phyloP scores from a whole-genome alignment of 805 yeast genomes.

The Yamadazyma tumulicola region DNA sequence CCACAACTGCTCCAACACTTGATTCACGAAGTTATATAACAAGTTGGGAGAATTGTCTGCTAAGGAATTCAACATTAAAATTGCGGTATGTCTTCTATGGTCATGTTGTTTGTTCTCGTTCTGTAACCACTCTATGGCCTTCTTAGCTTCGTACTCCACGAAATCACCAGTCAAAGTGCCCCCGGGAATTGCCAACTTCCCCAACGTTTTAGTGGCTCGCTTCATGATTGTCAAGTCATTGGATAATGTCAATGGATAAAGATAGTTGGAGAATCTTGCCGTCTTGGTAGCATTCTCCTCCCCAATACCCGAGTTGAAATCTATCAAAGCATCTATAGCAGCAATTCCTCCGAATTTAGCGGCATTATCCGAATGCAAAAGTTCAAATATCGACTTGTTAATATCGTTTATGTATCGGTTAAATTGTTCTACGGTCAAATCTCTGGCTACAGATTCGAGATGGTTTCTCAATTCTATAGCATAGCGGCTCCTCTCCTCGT shows the following conservation, averaged over 20 bases:
- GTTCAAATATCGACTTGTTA: constrained; percentile 81
- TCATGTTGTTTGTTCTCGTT: constrained; percentile 74
- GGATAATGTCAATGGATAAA: constrained; percentile 75
- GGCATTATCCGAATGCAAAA: constrained; percentile 66
- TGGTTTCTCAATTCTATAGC: constrained; percentile 71
- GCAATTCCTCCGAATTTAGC: constrained; percentile 87
- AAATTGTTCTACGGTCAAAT: constrained; percentile 76
- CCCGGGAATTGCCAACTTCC: constrained; percentile 85
- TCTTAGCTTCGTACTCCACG: constrained; percentile 87
- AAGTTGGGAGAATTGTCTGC: constrained; percentile 86
- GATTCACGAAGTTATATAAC: constrained; percentile 71
- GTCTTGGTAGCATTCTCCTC: constrained; percentile 87
- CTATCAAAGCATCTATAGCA: constrained; percentile 85
- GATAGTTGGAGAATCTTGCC: constrained; percentile 85
- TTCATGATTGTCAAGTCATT: constrained; percentile 82
- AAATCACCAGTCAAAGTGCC: constrained; percentile 87
- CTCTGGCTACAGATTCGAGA: constrained; percentile 71
- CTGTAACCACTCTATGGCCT: constrained; percentile 87
- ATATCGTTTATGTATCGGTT: constrained; percentile 79
- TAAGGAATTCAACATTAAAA: constrained; percentile 74
- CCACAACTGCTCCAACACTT: constrained; percentile 83
- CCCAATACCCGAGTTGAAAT: constrained; percentile 68
- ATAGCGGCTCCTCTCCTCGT: constrained; percentile 46
- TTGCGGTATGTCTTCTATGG: constrained; percentile 85
- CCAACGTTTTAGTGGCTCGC: constrained; percentile 81